phyloP scores from a whole-genome alignment of 2,329 filamentous ascomycete genomes.

The Colletotrichum caudatum region DNA sequence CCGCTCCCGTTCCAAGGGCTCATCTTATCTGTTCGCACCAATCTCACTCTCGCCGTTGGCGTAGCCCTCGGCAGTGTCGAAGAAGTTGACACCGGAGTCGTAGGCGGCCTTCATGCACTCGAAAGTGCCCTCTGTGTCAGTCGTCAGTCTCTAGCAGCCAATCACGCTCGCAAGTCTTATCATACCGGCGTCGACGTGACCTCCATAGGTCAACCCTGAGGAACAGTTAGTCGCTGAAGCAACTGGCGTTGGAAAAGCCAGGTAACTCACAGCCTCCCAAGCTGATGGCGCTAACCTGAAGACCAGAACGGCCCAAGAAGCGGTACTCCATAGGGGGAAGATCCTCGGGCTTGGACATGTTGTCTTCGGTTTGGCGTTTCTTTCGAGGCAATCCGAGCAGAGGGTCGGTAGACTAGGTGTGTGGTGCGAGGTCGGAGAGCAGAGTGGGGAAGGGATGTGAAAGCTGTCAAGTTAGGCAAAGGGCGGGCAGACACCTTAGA shows the following conservation, averaged over 20 bases:
- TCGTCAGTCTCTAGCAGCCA: slow-evolving; percentile 3
- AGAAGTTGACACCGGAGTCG: slow-evolving; percentile 72
- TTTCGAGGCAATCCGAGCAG: not conserved
- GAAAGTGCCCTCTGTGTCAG: slow-evolving; percentile 58
- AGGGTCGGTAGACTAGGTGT: not conserved
- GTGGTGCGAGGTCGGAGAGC: slow-evolving; percentile 27
- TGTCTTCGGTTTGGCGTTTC: slow-evolving; percentile 37
- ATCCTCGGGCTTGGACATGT: slow-evolving; percentile 57
- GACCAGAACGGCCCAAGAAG: slow-evolving; percentile 76
- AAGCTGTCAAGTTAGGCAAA: slow-evolving; percentile 8
- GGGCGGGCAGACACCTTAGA: slow-evolving; percentile 23
- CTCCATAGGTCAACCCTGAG: slow-evolving; percentile 75
- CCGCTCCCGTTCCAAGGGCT: not conserved
- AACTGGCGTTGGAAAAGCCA: too few relatives aligned
- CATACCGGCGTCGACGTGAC: slow-evolving; percentile 75
- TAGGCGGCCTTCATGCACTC: slow-evolving; percentile 72
- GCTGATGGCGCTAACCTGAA: slow-evolving; percentile 80
- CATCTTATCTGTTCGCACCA: slow-evolving; percentile 5
- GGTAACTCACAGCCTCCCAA: slow-evolving; percentile 68
- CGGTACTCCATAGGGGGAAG: slow-evolving; percentile 75
- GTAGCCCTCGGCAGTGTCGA: slow-evolving; percentile 71
- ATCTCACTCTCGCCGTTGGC: slow-evolving; percentile 71
- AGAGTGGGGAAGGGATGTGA: slow-evolving; percentile 14
- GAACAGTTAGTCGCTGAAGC: slow-evolving; percentile 3
- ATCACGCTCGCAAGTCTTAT: not conserved